Evolutionary conservation across 2,329 filamentous ascomycete species (phyloP), one percentile per base, ranked within the genome.

Genomic region (Pseudogymnoascus sp.): DNA sequence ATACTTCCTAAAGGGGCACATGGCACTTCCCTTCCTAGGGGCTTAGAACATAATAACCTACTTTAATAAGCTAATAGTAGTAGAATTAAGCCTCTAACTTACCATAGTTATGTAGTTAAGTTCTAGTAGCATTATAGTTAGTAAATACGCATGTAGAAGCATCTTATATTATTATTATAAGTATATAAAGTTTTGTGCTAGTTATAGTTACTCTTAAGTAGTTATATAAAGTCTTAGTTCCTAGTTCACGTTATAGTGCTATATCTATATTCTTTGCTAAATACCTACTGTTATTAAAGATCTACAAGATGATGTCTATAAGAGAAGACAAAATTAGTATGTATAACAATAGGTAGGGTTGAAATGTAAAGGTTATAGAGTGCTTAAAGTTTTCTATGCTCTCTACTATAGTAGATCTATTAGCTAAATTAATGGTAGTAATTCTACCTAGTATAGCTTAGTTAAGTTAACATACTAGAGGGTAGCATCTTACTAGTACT

Each of bases 41-140:
- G 1, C 8, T 34, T 8, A 16, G 19, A 25, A 65, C 21, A 16
- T 8, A 60, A 19, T 48, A 61, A 4, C n/a, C 25, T 48, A 3
- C 31, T 34, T 34, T 34, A 2, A 34, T 34, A 7, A 34, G 31
- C 31, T 34, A 11, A 7, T 34, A 7, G 31, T 7, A 7, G 31
- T 34, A 7, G 6, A 7, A 34, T 34, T 34, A 11, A 11, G 31
- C 31, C 31, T 34, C 31, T 8, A 34, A 34, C 31, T 34, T 34
- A 34, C 31, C 31, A 34, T 7, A 34, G 31, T 34, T 7, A 34
- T 34, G 31, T 16, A 36, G 60, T 19, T 60, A 14, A 54, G 41
- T 54, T 14, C 60, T 28, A 14, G 62, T 54, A 21, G 60, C 25
- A 43, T 64, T 64, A 37, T 64, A 64, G 36, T 64, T 64, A 5